These are phyloP conservation scores for Solanum habrochaites DNA, from an alignment of 257 asterid genomes.

Conservation along the genomic window DNA sequence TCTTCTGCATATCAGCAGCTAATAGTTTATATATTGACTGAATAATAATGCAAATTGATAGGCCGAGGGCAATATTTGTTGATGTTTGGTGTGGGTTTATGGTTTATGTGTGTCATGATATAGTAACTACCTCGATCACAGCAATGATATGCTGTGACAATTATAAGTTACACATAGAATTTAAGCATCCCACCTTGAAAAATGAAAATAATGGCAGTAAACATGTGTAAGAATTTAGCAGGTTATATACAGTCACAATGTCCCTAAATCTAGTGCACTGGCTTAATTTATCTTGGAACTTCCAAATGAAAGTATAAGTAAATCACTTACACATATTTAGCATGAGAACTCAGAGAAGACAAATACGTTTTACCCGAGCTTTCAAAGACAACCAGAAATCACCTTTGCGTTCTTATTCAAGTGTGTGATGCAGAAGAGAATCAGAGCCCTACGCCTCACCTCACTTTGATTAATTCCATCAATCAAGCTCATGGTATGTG, in stretches of 20 bases:
- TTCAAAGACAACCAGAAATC: background rate
- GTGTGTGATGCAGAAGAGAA: conserved; percentile 70
- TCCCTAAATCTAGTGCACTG: background rate
- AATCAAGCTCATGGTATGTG: conserved; percentile 49
- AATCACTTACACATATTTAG: background rate
- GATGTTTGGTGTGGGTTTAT: background rate
- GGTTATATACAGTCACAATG: background rate
- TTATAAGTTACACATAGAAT: background rate
- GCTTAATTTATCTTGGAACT: background rate
- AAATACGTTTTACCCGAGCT: background rate
- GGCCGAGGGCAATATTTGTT: background rate
- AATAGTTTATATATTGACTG: background rate
- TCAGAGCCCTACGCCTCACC: conserved; percentile 70
- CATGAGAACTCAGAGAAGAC: background rate
- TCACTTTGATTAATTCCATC: conserved; percentile 85
- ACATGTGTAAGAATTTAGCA: background rate
- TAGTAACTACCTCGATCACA: background rate
- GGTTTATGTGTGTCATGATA: background rate
- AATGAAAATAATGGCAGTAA: background rate
- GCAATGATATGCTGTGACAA: background rate
- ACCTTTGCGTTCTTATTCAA: conserved; percentile 68
- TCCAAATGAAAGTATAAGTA: background rate
- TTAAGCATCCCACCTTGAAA: background rate
- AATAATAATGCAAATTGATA: background rate
- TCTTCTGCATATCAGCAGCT: background rate